A percentile compares a stretch with the other conserved stretches of the same genome.
Conservation (phyloP, 164 flowering plant species). For the Chimonanthus salicifolius region DNA sequence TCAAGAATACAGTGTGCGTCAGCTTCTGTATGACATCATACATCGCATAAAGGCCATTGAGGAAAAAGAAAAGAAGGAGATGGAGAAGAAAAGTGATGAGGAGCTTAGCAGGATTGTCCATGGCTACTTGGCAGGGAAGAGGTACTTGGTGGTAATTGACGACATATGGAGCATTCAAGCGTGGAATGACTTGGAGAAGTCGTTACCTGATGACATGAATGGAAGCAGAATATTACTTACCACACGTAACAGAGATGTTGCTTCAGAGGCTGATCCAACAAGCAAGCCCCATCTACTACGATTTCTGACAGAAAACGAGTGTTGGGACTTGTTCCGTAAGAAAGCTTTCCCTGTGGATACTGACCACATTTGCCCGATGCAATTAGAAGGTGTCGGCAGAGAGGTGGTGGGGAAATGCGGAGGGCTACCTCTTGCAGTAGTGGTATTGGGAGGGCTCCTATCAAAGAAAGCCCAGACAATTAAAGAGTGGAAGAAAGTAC, state of each 20-base stretch:
- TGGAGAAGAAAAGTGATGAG: too few relatives aligned
- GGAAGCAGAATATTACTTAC: slow-evolving; percentile 5
- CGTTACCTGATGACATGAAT: not conserved
- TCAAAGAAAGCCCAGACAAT: not conserved
- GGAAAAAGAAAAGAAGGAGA: too few relatives aligned
- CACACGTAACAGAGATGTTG: not conserved
- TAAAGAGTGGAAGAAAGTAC: not conserved
- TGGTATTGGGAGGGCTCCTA: slow-evolving; percentile 10
- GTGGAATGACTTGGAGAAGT: not conserved
- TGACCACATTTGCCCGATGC: not conserved
- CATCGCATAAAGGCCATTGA: not conserved
- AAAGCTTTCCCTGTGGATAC: not conserved
- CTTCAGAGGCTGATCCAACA: not conserved
- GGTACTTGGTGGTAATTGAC: slow-evolving; percentile 3
- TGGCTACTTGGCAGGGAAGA: not conserved
- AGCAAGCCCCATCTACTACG: not conserved
- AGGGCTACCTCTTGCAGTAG: not conserved
- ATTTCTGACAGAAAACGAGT: not conserved
- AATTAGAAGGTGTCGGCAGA: not conserved
- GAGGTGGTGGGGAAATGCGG: not conserved
- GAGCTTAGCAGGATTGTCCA: not conserved
- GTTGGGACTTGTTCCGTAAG: not conserved
- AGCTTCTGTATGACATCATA: not conserved
- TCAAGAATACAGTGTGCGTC: slow-evolving; percentile 1
- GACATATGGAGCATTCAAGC: slow-evolving; percentile 1